These are phyloP conservation scores for Trichoderma asperelloides DNA, from an alignment of 495 filamentous ascomycete genomes.

Conservation along the genomic window DNA sequence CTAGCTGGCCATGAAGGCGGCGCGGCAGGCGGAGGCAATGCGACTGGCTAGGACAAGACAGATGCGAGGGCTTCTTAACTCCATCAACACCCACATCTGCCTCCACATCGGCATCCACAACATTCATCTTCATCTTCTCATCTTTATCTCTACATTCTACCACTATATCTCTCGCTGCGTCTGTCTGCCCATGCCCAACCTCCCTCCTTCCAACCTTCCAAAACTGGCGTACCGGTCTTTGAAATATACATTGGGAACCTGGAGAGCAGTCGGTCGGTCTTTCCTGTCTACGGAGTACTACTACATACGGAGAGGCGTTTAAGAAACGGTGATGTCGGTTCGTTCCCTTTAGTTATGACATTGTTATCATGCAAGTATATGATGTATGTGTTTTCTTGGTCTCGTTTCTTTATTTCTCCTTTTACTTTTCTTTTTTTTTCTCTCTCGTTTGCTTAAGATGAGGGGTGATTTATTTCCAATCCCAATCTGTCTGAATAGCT, in stretches of 20 bases:
- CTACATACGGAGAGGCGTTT: constrained; percentile 2
- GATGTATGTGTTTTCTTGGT: constrained; percentile 7
- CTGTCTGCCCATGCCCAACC: not conserved
- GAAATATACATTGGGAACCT: not conserved
- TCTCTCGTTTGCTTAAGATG: not conserved
- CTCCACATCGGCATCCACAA: too few species aligned
- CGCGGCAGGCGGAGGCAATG: constrained; percentile 17
- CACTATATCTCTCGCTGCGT: not conserved
- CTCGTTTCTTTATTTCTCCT: too few species aligned
- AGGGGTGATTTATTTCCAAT: not conserved
- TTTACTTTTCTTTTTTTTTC: not conserved
- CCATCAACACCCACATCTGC: too few species aligned
- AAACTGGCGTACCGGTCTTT: not conserved
- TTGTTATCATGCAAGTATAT: constrained; percentile 5
- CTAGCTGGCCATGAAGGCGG: constrained; percentile 24
- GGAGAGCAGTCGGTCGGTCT: constrained; percentile 5
- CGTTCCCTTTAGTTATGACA: not conserved
- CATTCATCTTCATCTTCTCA: not conserved
- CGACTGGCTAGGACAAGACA: not conserved
- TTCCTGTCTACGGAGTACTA: constrained; percentile 5
- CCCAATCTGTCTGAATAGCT: not conserved
- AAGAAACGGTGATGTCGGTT: not conserved
- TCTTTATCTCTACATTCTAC: not conserved
- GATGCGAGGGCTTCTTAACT: not conserved
- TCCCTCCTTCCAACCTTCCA: not conserved